Percentiles rank a stretch among this genome's conserved stretches.
Evolutionary conservation across 2,329 filamentous ascomycete species (phyloP).

Genomic region (Emericellopsis cladophorae): DNA sequence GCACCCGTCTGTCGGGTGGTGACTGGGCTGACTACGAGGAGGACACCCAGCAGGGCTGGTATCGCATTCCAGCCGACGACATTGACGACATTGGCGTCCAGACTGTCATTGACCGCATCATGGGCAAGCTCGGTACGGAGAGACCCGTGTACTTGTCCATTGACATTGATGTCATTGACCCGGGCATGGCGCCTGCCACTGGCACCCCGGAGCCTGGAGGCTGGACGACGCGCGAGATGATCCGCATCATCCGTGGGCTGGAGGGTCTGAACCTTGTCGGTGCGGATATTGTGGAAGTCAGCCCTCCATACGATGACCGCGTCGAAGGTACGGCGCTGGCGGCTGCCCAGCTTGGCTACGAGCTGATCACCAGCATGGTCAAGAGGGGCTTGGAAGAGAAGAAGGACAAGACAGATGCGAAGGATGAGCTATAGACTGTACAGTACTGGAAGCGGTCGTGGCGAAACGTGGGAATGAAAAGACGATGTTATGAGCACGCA

Average conservation of each 20-base stretch:
- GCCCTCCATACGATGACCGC: constrained; percentile 69
- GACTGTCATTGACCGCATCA: constrained; percentile 69
- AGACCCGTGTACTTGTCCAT: constrained; percentile 72
- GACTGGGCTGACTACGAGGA: constrained; percentile 53
- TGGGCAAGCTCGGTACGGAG: constrained; percentile 58
- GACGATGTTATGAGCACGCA: too few relatives aligned
- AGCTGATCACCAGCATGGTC: constrained; percentile 64
- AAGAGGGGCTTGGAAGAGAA: constrained; percentile 23
- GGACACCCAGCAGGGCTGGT: constrained; percentile 65
- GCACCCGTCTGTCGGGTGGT: constrained; percentile 56
- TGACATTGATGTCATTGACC: constrained; percentile 76
- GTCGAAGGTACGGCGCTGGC: constrained; percentile 75
- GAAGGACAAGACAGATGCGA: constrained; percentile 9
- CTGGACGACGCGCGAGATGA: constrained; percentile 61
- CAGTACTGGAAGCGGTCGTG: too few relatives aligned
- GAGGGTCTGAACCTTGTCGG: constrained; percentile 58
- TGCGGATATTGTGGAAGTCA: constrained; percentile 63
- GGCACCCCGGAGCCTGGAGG: constrained; percentile 67
- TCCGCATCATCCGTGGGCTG: constrained; percentile 57
- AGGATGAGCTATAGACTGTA: constrained; percentile 2
- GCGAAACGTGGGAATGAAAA: too few relatives aligned
- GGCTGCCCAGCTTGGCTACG: constrained; percentile 73
- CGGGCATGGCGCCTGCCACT: constrained; percentile 65
- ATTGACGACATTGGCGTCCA: constrained; percentile 60
- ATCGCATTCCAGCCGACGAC: constrained; percentile 66